phyloP scores from a whole-genome alignment of 805 yeast species.

The Ogataea ramenticola region DNA sequence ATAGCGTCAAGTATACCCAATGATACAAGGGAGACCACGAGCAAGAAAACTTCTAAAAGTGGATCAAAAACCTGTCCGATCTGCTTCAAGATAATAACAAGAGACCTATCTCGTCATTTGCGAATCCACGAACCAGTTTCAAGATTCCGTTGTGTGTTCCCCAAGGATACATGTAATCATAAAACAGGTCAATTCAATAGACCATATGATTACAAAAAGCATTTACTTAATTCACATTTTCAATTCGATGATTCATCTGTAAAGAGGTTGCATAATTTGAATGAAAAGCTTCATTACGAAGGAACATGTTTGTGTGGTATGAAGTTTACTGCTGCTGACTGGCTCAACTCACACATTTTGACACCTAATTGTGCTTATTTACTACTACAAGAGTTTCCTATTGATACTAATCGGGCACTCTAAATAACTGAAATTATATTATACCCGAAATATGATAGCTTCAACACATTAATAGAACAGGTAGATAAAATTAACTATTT shows the following conservation, averaged over 20 bases:
- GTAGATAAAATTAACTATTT: too few species aligned
- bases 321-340: slow-evolving; percentile 39
- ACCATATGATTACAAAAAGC: slow-evolving; percentile 64
- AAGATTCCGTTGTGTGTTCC: slow-evolving; percentile 52
- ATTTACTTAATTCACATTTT: slow-evolving; percentile 54
- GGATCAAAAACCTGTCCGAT: slow-evolving; percentile 32
- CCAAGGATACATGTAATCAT: slow-evolving; percentile 47
- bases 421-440: too few species aligned
- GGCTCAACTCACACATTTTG: slow-evolving; percentile 51
- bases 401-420: too few species aligned
- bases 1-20: too few species aligned
- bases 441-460: too few species aligned
- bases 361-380: slow-evolving; percentile 9
- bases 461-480: too few species aligned
- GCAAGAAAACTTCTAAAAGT: background rate
- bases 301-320: slow-evolving; percentile 53
- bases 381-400: background rate
- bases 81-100: slow-evolving; percentile 46
- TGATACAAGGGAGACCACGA: background rate
- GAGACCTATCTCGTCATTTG: slow-evolving; percentile 59
- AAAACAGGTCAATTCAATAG: slow-evolving; percentile 58
- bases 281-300: slow-evolving; percentile 40
- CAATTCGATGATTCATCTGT: slow-evolving; percentile 40
- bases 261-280: slow-evolving; percentile 39
- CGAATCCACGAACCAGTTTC: slow-evolving; percentile 53